A percentile compares a stretch with the other conserved stretches of the same genome.
Evolutionary conservation across 345 rosid genomes (phyloP).

Genomic region (Melaleuca quinquenervia): DNA sequence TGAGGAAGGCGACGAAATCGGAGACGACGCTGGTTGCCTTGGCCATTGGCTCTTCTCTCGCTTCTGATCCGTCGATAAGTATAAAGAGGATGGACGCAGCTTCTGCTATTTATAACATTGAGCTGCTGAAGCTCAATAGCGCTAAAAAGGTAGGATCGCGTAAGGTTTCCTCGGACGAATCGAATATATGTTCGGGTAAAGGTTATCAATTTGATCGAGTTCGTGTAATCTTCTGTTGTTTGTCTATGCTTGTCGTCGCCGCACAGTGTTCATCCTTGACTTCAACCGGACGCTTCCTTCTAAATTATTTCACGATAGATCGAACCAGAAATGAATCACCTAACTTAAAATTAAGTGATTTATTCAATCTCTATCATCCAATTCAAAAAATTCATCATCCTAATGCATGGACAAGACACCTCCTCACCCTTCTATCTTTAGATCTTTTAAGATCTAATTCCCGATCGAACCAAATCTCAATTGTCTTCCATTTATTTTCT

Average conservation of each 20-base stretch:
- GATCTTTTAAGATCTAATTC: no score
- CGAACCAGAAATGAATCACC: no score
- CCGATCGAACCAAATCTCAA: neutral
- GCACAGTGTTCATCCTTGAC: neutral
- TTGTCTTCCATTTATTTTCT: neutral
- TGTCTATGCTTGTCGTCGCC: neutral
- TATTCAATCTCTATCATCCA: no score
- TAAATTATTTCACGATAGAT: neutral
- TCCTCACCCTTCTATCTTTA: no score
- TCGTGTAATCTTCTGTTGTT: neutral
- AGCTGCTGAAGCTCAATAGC: neutral
- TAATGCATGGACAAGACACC: no score
- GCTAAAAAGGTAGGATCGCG: neutral
- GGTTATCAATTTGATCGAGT: neutral
- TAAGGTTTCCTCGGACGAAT: neutral
- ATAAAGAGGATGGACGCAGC: neutral
- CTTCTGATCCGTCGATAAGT: neutral
- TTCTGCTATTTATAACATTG: neutral
- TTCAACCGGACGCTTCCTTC: neutral
- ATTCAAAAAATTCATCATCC: no score
- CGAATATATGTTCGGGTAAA: fast-evolving
- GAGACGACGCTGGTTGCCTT: constrained; percentile 18
- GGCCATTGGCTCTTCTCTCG: neutral
- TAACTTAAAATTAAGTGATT: no score
- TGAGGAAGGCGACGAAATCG: constrained; percentile 71